Conservation (phyloP, 768 basidiomycete genomes). For the Termitomyces sp. region DNA sequence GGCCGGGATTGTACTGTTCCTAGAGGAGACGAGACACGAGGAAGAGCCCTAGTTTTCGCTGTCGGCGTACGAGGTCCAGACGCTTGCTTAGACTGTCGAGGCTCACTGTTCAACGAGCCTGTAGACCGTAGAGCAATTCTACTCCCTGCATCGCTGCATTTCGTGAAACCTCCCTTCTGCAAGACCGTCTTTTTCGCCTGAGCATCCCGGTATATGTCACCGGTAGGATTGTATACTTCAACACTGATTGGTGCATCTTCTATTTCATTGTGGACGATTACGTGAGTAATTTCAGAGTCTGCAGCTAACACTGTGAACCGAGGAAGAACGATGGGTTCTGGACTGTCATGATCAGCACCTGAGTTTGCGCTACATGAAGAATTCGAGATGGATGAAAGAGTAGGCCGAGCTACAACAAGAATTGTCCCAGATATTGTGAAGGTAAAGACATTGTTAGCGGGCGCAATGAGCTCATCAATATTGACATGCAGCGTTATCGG, state of each 20-base stretch:
- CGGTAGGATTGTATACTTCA: constrained; percentile 57
- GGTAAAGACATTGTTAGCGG: constrained; percentile 56
- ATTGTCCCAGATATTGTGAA: constrained; percentile 65
- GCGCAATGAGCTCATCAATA: constrained; percentile 69
- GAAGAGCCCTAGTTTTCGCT: constrained; percentile 19
- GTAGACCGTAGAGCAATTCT: constrained; percentile 46
- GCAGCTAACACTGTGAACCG: constrained; percentile 65
- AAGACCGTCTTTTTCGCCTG: constrained; percentile 61
- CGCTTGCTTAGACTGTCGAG: constrained; percentile 15
- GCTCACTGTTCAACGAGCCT: constrained; percentile 16
- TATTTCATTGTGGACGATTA: constrained; percentile 55
- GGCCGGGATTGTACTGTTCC: constrained; percentile 20
- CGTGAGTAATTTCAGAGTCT: constrained; percentile 54
- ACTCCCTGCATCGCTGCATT: constrained; percentile 56
- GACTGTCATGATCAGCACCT: constrained; percentile 16
- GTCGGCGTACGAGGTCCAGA: constrained; percentile 32
- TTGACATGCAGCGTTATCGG: constrained; percentile 75
- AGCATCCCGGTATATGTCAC: constrained; percentile 47
- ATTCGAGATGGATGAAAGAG: constrained; percentile 19
- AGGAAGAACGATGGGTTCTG: constrained; percentile 55
- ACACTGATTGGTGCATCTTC: constrained; percentile 37
- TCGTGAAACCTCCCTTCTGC: constrained; percentile 51
- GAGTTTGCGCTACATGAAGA: constrained; percentile 10
- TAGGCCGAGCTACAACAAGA: constrained; percentile 44
- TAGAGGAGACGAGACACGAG: constrained; percentile 22